A percentile compares a stretch with the other conserved stretches of the same genome.
These are phyloP conservation scores for Vitis labrusca DNA, from an alignment of 164 flowering plant species.

Conservation along the genomic window DNA sequence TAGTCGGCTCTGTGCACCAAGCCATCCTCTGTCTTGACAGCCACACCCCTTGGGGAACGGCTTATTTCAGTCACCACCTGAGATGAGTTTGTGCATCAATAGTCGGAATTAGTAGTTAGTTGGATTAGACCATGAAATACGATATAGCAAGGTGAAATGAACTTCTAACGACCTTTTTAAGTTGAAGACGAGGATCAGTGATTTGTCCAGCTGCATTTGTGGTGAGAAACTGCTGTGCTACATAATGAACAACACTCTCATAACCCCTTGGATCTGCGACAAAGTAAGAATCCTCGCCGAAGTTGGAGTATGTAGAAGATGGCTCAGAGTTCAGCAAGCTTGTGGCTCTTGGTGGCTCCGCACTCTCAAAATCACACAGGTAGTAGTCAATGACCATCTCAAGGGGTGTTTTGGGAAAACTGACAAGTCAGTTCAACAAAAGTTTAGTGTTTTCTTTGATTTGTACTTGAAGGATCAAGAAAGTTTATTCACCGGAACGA, in stretches of 20 bases:
- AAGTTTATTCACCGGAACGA: no score
- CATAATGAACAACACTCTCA: constrained; percentile 60
- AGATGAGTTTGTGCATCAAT: constrained; percentile 6
- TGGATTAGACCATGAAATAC: no score
- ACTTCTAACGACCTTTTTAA: constrained; percentile 59
- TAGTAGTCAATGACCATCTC: constrained; percentile 95
- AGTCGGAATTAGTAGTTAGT: constrained; percentile 3
- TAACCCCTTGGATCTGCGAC: constrained; percentile 95
- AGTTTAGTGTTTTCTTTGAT: no score
- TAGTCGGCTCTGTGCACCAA: constrained; percentile 68
- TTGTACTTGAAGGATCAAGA: no score
- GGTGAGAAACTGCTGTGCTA: constrained; percentile 71
- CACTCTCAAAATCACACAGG: constrained; percentile 79
- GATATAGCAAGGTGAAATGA: background rate
- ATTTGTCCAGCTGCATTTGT: constrained; percentile 56
- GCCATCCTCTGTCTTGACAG: constrained; percentile 81
- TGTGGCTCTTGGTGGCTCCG: no score
- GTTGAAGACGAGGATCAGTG: constrained; percentile 64
- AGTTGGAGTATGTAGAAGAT: constrained; percentile 82
- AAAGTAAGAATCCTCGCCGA: constrained; percentile 75
- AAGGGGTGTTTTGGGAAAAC: constrained; percentile 74
- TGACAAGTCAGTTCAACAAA: constrained; percentile 22
- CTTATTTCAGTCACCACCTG: constrained; percentile 81
- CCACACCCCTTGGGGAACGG: constrained; percentile 74
- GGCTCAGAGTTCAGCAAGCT: no score